A percentile compares a stretch with the other conserved stretches of the same genome.
These are phyloP conservation scores for Rhizopus delemar DNA, from an alignment of 371 early-diverging fungal genomes.

Conservation along the genomic window DNA sequence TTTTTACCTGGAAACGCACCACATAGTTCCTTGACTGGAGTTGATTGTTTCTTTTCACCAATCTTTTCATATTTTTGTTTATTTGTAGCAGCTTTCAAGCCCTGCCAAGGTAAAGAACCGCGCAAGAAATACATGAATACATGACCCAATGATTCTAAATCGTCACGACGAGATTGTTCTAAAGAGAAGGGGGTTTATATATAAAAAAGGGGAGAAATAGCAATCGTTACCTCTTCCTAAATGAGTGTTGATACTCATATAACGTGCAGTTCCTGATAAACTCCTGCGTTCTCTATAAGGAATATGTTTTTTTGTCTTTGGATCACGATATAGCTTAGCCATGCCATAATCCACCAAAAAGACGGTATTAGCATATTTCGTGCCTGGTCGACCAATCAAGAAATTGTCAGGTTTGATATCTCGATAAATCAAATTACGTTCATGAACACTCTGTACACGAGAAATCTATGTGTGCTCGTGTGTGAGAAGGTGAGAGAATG, in stretches of 20 bases:
- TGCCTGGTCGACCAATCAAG: constrained; percentile 77
- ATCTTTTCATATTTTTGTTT: constrained; percentile 95
- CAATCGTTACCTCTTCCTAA: constrained; percentile 66
- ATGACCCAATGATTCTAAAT: constrained; percentile 93
- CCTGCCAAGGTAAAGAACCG: constrained; percentile 95
- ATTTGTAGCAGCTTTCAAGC: constrained; percentile 89
- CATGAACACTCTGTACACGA: constrained; percentile 93
- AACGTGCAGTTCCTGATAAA: constrained; percentile 93
- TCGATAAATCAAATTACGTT: constrained; percentile 94
- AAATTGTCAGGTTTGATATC: constrained; percentile 99
- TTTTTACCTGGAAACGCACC: constrained; percentile 71
- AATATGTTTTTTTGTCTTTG: constrained; percentile 88
- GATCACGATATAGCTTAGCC: constrained; percentile 89
- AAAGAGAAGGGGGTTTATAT: constrained; percentile 4
- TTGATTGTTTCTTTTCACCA: constrained; percentile 86
- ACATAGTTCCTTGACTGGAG: constrained; percentile 78
- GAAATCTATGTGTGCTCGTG: constrained; percentile 9
- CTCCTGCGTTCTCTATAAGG: constrained; percentile 87
- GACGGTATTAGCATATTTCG: constrained; percentile 58
- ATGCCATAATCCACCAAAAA: constrained; percentile 93
- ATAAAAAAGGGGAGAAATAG: constrained; percentile 1
- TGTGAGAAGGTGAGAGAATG: neutral
- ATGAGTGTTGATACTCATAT: constrained; percentile 96
- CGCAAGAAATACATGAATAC: constrained; percentile 94
- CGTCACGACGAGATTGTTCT: constrained; percentile 96